Percentiles rank a stretch among this genome's conserved stretches.
Conservation (phyloP, 495 filamentous ascomycete species). For the Astrothelium macrocarpum region DNA sequence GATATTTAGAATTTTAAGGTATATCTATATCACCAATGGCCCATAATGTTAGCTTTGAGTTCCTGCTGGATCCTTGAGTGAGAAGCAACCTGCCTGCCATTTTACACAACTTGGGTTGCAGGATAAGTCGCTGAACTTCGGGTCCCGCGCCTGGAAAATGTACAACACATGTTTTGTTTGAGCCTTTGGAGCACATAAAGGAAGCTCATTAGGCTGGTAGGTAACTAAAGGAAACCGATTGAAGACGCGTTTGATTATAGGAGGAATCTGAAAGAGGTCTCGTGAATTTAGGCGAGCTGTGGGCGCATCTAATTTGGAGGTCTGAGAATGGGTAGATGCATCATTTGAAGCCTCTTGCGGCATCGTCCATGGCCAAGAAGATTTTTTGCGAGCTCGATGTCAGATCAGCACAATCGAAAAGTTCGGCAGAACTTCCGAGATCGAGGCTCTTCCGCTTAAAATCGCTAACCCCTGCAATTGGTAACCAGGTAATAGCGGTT, state of each 20-base stretch:
- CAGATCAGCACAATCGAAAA: too few relatives aligned
- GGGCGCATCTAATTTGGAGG: neutral
- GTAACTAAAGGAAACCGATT: conserved; percentile 68
- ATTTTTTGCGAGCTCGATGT: too few relatives aligned
- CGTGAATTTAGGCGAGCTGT: neutral
- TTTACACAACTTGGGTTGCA: conserved; percentile 93
- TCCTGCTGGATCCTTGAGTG: neutral
- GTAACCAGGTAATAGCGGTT: too few relatives aligned
- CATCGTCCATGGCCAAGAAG: neutral
- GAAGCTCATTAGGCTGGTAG: conserved; percentile 70
- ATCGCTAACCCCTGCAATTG: neutral
- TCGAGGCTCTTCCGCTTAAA: neutral
- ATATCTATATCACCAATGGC: conserved; percentile 49
- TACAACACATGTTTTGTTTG: conserved; percentile 55
- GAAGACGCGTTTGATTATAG: conserved; percentile 71
- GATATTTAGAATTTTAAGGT: conserved; percentile 66
- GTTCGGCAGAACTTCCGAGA: too few relatives aligned
- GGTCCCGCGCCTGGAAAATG: conserved; percentile 63
- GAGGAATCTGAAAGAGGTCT: conserved; percentile 55
- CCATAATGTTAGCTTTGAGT: neutral
- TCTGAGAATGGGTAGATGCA: neutral
- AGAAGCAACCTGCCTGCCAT: conserved; percentile 66
- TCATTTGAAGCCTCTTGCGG: neutral
- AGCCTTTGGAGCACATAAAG: conserved; percentile 46
- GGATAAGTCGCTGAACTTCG: conserved; percentile 53